Evolutionary conservation across 2,329 filamentous ascomycete species (phyloP), one percentile per base, ranked within the genome.

Genomic region (Pyrenochaeta sp.): DNA sequence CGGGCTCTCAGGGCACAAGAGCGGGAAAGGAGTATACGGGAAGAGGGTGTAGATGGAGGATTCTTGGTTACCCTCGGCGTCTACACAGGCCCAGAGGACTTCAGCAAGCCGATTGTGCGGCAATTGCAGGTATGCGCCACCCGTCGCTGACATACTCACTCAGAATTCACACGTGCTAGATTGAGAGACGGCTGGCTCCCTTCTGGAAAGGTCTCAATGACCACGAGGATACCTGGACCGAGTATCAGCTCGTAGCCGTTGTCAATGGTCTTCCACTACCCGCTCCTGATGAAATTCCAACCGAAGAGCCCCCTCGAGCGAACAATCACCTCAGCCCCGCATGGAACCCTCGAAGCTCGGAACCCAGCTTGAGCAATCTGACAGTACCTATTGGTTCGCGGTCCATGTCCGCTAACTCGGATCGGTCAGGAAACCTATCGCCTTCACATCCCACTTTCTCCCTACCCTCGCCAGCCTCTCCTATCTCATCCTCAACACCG

Each of bases 161-260:
- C 59, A 25, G 24, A 28, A 48, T 60, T 69, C 52, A 69, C 59
- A 62, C 22, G 34, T 39, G 39, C n/a, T 72, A 98, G 94, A 93
- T 99, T 75, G 95, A 99, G 79, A 87, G 95, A 67, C 89, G 91
- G 61, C 80, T 99, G 61, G 95, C 95, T 42, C 95, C 95, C 0
- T 99, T 99, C 77, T 99, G 94, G 93, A 90, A 90, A 73, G 95
- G 95, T 5, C 82, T 99, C 3, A 90, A 97, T 64, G 93, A 98
- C 76, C 92, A 95, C 77, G 90, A 89, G 15, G 86, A 91, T 24
- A 91, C 87, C 51, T 99, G 95, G 95, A 91, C 92, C 12, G 95
- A 99, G 72, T 89, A 95, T 77, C 95, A 99, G 78, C 87, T 99
- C n/a, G 88, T 97, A 69, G 93, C 94, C 56, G 93, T 92, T 25